Conservation (phyloP, 2,329 filamentous ascomycete genomes). For the Leptographium radiaticola region DNA sequence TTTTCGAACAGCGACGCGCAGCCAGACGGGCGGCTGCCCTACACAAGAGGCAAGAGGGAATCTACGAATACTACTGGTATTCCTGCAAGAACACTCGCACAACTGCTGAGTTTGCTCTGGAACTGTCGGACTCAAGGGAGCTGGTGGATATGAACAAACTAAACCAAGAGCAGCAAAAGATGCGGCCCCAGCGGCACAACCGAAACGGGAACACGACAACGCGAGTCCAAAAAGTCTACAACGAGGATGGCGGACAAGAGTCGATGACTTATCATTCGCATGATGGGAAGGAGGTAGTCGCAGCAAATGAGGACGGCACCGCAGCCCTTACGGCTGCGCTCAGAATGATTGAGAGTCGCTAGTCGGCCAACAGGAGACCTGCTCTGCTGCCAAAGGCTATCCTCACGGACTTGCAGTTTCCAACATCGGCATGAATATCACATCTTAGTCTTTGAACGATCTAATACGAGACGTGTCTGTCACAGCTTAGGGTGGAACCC, state of each 20-base stretch:
- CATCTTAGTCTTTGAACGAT: too few species aligned
- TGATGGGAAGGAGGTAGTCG: too few species aligned
- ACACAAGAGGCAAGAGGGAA: background rate
- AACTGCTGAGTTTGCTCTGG: background rate
- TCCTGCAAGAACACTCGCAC: background rate
- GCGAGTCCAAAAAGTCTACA: background rate
- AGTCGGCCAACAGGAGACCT: too few species aligned
- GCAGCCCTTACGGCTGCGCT: too few species aligned
- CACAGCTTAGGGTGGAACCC: too few species aligned
- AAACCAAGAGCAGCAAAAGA: background rate
- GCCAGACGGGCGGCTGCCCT: background rate
- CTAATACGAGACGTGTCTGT: too few species aligned
- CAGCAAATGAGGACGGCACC: too few species aligned
- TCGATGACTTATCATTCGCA: too few species aligned
- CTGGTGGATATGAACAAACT: background rate
- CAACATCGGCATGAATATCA: too few species aligned
- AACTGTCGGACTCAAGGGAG: background rate
- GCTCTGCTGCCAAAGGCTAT: too few species aligned
- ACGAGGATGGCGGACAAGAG: background rate
- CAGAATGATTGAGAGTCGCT: too few species aligned
- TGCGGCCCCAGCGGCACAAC: background rate
- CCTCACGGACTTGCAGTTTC: too few species aligned
- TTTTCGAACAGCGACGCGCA: background rate
- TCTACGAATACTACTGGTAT: constrained; percentile 1
- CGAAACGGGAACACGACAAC: background rate